Conservation (phyloP, 345 rosid species). For the Salix purpurea region DNA sequence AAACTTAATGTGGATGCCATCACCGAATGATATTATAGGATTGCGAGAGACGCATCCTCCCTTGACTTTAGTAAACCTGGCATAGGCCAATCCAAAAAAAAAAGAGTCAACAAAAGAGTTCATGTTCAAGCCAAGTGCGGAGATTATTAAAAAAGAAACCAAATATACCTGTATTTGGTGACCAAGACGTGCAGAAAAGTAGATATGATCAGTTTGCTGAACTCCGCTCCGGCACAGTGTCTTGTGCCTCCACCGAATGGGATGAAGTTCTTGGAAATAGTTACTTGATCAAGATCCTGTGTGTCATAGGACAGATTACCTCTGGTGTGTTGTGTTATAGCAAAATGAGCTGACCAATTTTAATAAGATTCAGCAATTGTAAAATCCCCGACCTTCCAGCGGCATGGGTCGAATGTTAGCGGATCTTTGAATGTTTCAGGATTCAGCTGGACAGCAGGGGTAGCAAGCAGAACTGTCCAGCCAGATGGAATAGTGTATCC, state of each 20-base stretch:
- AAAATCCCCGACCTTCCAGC: conserved; percentile 31
- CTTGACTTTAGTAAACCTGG: not conserved
- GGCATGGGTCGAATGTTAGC: conserved; percentile 10
- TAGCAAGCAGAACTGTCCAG: too few species aligned
- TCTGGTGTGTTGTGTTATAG: too few species aligned
- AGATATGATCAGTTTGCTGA: conserved; percentile 6
- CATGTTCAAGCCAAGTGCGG: too few species aligned
- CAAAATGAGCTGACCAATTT: too few species aligned
- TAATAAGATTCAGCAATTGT: too few species aligned
- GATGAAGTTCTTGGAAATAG: conserved; percentile 6
- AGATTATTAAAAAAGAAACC: too few species aligned
- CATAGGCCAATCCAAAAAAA: too few species aligned
- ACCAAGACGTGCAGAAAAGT: conserved; percentile 25
- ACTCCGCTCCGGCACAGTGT: conserved; percentile 25
- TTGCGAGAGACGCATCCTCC: not conserved
- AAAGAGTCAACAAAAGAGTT: too few species aligned
- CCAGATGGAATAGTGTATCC: too few species aligned
- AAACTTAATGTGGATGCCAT: not conserved
- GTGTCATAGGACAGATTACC: too few species aligned
- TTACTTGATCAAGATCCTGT: conserved; percentile 5
- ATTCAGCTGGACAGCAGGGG: too few species aligned
- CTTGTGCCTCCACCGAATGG: conserved; percentile 1
- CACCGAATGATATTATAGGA: not conserved
- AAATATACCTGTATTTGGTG: conserved; percentile 22
- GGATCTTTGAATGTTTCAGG: too few species aligned